Evolutionary conservation across 164 flowering plant genomes (phyloP).

Genomic region (Houttuynia cordata): DNA sequence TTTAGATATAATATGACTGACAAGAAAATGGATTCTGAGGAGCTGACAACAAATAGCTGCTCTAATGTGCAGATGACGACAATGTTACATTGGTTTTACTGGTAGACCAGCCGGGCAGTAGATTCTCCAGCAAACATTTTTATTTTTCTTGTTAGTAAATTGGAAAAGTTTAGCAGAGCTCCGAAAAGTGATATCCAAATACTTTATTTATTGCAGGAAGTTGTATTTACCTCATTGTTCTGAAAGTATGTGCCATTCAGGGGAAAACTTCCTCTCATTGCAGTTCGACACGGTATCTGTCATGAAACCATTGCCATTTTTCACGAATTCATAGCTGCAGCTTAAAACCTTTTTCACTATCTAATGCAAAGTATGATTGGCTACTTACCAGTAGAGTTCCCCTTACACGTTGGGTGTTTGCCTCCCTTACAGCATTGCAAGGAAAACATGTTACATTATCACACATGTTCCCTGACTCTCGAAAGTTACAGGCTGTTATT

Average conservation of each 20-base stretch:
- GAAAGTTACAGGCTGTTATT: constrained; percentile 29
- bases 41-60: too few species aligned
- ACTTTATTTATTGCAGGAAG: not conserved
- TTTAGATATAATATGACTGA: not conserved
- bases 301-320: not conserved
- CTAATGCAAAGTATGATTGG: too few species aligned
- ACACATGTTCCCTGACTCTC: constrained; percentile 37
- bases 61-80: too few species aligned
- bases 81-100: too few species aligned
- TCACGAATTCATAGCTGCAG: too few species aligned
- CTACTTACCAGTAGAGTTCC: constrained; percentile 58
- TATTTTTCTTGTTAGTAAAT: too few species aligned
- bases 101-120: too few species aligned
- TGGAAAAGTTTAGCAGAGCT: too few species aligned
- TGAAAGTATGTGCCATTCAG: constrained; percentile 95
- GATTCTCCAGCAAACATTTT: too few species aligned
- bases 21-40: too few species aligned
- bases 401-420: constrained; percentile 48
- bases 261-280: constrained; percentile 88
- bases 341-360: too few species aligned
- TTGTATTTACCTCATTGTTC: constrained; percentile 66
- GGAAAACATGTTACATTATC: constrained; percentile 48
- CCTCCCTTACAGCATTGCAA: constrained; percentile 59
- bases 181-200: too few species aligned
- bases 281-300: constrained; percentile 83